Base-by-base conservation (phyloP, 1,139 yeast species). In the Nakaseomyces sp. region DNA sequence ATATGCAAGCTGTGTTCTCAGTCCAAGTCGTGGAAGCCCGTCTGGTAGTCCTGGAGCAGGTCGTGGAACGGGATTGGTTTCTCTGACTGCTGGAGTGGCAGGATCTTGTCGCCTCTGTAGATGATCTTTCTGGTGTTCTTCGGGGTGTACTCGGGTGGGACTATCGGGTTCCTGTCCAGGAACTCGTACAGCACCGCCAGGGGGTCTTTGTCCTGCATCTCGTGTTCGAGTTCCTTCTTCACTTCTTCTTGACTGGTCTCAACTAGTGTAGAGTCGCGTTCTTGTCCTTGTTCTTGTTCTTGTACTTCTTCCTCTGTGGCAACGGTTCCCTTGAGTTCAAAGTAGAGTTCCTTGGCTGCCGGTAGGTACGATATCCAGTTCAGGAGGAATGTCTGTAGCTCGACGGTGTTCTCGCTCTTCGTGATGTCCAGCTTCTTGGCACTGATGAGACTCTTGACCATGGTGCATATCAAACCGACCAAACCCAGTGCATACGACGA, bases 321-420 rank as follows among this genome's bases (percentile, higher is more conserved):
- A n/a, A n/a, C n/a, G n/a, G 24, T 29, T 20, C 8, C 32, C 35
- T 64, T 64, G 15, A 66, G 49, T 40, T 50, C 53, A 49, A 68
- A 69, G 48, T 64, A 67, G 12, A 69, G 45, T 3, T 57, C 60
- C 40, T 64, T 61, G 4, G 77, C 76, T 29, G 71, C 76, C 0
- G 74, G 72, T 4, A 71, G 50, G 43, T 71, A 68, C 5, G 82
- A 77, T 40, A 81, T 75, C 79, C 84, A 80, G 47, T 73, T 74
- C 53, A 81, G 70, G 42, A 82, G 64, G 41, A 80, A 64, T 3
- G 75, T 71, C 48, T 77, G 78, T 26, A 81, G 61, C 48, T 77
- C 84, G 47, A 73, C 69, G n/a, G 69, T 65, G 50, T 74, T 77
- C 49, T 77, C 81, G 28, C 65, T 64, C 42, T 58, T 58, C 10